Conservation (phyloP, 164 flowering plant species). For the Magnolia changhungtana region DNA sequence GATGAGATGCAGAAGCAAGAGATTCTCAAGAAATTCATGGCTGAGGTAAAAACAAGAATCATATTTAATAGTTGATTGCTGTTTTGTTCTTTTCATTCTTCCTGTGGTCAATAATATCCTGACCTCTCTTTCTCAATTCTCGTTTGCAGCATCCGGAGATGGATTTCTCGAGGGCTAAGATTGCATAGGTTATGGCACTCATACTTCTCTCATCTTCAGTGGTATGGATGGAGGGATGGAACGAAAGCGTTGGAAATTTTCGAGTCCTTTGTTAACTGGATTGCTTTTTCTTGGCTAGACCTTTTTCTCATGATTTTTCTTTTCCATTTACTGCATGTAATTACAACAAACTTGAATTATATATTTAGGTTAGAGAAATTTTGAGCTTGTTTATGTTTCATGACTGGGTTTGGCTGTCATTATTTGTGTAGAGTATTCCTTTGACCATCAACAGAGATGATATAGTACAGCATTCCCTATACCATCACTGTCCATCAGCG, state of each 20-base stretch:
- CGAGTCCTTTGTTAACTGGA: not conserved
- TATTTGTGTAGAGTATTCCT: no score
- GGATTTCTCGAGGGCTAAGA: conserved; percentile 5
- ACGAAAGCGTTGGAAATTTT: not conserved
- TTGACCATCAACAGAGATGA: no score
- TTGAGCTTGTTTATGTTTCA: not conserved
- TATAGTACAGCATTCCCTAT: no score
- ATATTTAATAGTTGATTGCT: not conserved
- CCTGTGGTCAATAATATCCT: not conserved
- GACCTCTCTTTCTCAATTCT: not conserved
- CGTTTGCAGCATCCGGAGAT: conserved; percentile 6
- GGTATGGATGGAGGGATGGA: not conserved
- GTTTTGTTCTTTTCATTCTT: not conserved
- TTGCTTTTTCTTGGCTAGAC: not conserved
- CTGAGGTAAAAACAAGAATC: not conserved
- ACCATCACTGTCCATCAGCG: no score
- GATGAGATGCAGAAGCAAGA: conserved; percentile 90
- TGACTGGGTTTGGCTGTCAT: no score
- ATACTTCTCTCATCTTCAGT: not conserved
- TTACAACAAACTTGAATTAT: not conserved
- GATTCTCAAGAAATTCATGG: conserved; percentile 21
- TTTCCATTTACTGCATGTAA: not conserved
- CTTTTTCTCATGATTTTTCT: not conserved
- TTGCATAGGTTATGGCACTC: not conserved
- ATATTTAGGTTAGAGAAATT: not conserved